Evolutionary conservation across 495 filamentous ascomycete genomes (phyloP).

Genomic region (Usnea hakonensis): DNA sequence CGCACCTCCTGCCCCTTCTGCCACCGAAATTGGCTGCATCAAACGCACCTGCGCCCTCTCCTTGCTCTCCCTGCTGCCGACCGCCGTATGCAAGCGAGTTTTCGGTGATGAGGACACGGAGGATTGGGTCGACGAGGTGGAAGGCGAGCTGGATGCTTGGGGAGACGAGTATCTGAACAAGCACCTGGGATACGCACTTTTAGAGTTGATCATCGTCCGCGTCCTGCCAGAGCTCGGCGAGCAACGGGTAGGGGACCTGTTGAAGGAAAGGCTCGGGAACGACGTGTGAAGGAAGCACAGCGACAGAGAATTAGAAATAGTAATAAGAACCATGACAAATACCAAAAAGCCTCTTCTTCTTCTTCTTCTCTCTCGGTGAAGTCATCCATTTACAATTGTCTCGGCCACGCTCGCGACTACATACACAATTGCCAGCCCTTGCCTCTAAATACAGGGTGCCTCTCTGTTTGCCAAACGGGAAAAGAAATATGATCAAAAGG

Average conservation of each 20-base stretch:
- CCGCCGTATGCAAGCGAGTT: conserved; percentile 33
- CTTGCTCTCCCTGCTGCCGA: conserved; percentile 43
- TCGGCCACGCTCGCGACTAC: neutral
- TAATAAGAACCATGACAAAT: neutral
- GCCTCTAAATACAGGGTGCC: conserved; percentile 9
- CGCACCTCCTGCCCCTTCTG: conserved; percentile 28
- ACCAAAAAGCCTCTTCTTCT: neutral
- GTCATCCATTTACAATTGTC: neutral
- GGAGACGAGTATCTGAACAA: conserved; percentile 81
- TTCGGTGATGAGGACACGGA: conserved; percentile 31
- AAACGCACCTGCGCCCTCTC: conserved; percentile 49
- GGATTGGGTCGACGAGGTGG: conserved; percentile 39
- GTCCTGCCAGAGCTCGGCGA: conserved; percentile 80
- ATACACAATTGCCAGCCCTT: neutral
- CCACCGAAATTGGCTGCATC: conserved; percentile 41
- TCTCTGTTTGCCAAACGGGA: neutral
- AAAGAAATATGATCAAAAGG: neutral
- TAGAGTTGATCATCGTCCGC: conserved; percentile 70
- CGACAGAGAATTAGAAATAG: neutral
- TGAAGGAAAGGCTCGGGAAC: conserved; percentile 57
- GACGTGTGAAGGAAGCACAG: neutral
- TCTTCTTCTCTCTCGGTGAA: neutral
- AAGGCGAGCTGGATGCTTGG: conserved; percentile 61
- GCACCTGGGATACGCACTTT: conserved; percentile 68
- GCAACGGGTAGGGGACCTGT: conserved; percentile 60